phyloP scores from a whole-genome alignment of 2,329 filamentous ascomycete species.

The Alternaria brassicae region DNA sequence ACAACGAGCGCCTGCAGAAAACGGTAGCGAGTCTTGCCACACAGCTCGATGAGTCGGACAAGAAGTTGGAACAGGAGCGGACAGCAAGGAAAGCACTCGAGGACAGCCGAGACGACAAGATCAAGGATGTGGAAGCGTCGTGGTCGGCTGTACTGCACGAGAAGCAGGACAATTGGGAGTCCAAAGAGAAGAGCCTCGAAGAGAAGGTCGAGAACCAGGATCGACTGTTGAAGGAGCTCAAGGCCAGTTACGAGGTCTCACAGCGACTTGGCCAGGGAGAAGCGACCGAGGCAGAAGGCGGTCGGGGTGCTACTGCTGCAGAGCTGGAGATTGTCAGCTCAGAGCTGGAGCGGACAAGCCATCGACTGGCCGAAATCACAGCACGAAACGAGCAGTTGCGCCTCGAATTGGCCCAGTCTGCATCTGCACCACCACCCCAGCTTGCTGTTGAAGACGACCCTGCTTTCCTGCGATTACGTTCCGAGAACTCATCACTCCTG shows the following conservation, averaged over 20 bases:
- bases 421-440: slow-evolving; percentile 70
- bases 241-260: slow-evolving; percentile 95
- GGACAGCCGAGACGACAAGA: slow-evolving; percentile 75
- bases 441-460: slow-evolving; percentile 85
- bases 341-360: slow-evolving; percentile 87
- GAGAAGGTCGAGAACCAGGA: slow-evolving; percentile 97
- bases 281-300: slow-evolving; percentile 63
- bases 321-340: slow-evolving; percentile 93
- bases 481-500: slow-evolving; percentile 90
- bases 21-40: slow-evolving; percentile 76
- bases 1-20: slow-evolving; percentile 86
- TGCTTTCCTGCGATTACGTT: slow-evolving; percentile 82
- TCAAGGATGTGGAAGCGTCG: slow-evolving; percentile 87
- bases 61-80: slow-evolving; percentile 79
- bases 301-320: slow-evolving; percentile 76
- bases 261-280: slow-evolving; percentile 82
- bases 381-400: slow-evolving; percentile 92
- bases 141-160: slow-evolving; percentile 91
- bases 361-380: slow-evolving; percentile 87
- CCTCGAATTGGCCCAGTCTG: slow-evolving; percentile 86
- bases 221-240: slow-evolving; percentile 88
- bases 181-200: slow-evolving; percentile 88
- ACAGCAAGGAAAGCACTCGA: slow-evolving; percentile 76
- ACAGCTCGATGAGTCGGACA: slow-evolving; percentile 84
- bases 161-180: slow-evolving; percentile 95